A percentile compares a stretch with the other conserved stretches of the same genome.
Conservation (phyloP, 352 stramenopile species). For the Pythium aphanidermatum region DNA sequence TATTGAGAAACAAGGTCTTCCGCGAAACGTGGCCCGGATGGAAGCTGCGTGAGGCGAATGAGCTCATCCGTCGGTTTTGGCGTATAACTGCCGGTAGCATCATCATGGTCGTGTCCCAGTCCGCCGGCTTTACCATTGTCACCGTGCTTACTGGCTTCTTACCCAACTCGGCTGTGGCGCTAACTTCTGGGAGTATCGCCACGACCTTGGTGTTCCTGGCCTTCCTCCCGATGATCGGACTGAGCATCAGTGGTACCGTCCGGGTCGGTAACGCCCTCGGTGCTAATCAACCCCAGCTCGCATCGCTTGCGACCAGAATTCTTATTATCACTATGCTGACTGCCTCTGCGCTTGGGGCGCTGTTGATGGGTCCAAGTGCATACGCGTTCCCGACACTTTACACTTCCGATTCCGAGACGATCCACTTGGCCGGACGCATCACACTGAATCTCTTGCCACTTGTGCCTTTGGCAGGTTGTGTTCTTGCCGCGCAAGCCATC, state of each 20-base stretch:
- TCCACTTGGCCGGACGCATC: constrained; percentile 3
- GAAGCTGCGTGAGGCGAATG: constrained; percentile 15
- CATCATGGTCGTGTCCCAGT: constrained; percentile 47
- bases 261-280: constrained; percentile 56
- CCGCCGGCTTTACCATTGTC: constrained; percentile 36
- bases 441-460: constrained; percentile 5
- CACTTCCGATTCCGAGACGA: constrained; percentile 13
- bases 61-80: constrained; percentile 3
- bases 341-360: constrained; percentile 1
- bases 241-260: constrained; percentile 42
- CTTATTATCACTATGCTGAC: constrained; percentile 3
- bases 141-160: constrained; percentile 46
- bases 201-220: constrained; percentile 35
- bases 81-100: constrained; percentile 34
- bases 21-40: constrained; percentile 25
- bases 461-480: constrained; percentile 12
- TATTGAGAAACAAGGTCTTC: constrained; percentile 28
- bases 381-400: constrained; percentile 17
- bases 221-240: constrained; percentile 42
- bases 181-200: constrained; percentile 51
- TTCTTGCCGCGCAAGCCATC: constrained; percentile 15
- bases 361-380: constrained; percentile 8
- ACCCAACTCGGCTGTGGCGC: constrained; percentile 38
- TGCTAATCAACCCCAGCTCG: constrained; percentile 20
- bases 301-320: constrained; percentile 7